Conservation (phyloP, 768 basidiomycete species). For the Hygrophoropsis aurantiaca region DNA sequence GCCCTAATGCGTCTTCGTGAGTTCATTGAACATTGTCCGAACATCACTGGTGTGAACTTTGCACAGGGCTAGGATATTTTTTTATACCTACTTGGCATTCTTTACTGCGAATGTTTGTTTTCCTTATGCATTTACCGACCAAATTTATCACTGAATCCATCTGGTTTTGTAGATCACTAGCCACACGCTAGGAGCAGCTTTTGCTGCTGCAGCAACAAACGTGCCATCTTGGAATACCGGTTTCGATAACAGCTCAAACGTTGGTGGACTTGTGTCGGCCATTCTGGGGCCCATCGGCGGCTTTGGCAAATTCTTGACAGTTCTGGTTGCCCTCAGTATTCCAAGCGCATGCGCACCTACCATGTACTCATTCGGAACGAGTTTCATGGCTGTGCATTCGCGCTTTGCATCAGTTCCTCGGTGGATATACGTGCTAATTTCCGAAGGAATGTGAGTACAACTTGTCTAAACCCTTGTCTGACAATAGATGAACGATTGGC, state of each 20-base stretch:
- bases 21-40: constrained; percentile 3
- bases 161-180: constrained; percentile 26
- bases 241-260: constrained; percentile 47
- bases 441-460: no score
- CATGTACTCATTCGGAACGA: constrained; percentile 62
- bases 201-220: constrained; percentile 47
- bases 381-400: constrained; percentile 49
- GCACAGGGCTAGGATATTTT: constrained; percentile 52
- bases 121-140: constrained; percentile 21
- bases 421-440: no score
- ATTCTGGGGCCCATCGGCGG: constrained; percentile 51
- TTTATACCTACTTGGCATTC: constrained; percentile 58
- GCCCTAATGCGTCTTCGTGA: constrained; percentile 52
- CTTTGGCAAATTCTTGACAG: constrained; percentile 63
- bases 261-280: constrained; percentile 57
- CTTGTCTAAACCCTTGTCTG: neutral
- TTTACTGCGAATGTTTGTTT: constrained; percentile 50
- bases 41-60: neutral
- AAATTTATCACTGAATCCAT: constrained; percentile 9
- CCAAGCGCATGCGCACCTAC: constrained; percentile 74
- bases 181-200: constrained; percentile 59
- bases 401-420: constrained; percentile 52
- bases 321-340: constrained; percentile 64
- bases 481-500: neutral
- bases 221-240: constrained; percentile 52